Conservation (phyloP, 2,329 filamentous ascomycete species). For the Exophiala viscosa region DNA sequence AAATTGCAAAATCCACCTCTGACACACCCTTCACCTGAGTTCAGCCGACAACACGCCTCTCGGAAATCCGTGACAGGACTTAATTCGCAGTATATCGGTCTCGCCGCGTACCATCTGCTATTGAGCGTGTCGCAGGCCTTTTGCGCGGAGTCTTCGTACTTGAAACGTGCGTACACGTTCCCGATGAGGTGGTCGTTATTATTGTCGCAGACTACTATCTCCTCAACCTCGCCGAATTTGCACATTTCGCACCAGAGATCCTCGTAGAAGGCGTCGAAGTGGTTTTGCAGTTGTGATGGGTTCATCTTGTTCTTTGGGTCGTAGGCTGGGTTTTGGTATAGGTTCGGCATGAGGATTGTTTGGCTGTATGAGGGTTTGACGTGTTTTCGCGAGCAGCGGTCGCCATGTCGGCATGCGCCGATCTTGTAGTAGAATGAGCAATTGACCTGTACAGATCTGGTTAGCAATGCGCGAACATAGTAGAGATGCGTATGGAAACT, state of each 20-base stretch:
- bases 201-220: constrained; percentile 98
- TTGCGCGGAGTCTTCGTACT: constrained; percentile 96
- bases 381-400: constrained; percentile 96
- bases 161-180: constrained; percentile 99
- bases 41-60: constrained; percentile 93
- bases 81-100: constrained; percentile 97
- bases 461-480: constrained; percentile 21
- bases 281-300: constrained; percentile 90
- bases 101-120: constrained; percentile 90
- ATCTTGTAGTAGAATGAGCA: constrained; percentile 99
- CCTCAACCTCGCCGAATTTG: constrained; percentile 96
- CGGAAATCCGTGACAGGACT: constrained; percentile 96
- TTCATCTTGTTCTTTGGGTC: constrained; percentile 98
- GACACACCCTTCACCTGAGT: constrained; percentile 91
- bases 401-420: constrained; percentile 95
- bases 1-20: constrained; percentile 98
- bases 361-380: constrained; percentile 98
- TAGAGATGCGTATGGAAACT: constrained; percentile 6
- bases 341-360: constrained; percentile 94
- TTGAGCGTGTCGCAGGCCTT: constrained; percentile 92
- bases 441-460: constrained; percentile 62
- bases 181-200: constrained; percentile 99
- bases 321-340: constrained; percentile 98
- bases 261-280: constrained; percentile 99
- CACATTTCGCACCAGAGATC: constrained; percentile 99